Evolutionary conservation across 1,139 yeast genomes (phyloP), one percentile per base, ranked within the genome.

Genomic region (Magnusiomyces suaveolens): DNA sequence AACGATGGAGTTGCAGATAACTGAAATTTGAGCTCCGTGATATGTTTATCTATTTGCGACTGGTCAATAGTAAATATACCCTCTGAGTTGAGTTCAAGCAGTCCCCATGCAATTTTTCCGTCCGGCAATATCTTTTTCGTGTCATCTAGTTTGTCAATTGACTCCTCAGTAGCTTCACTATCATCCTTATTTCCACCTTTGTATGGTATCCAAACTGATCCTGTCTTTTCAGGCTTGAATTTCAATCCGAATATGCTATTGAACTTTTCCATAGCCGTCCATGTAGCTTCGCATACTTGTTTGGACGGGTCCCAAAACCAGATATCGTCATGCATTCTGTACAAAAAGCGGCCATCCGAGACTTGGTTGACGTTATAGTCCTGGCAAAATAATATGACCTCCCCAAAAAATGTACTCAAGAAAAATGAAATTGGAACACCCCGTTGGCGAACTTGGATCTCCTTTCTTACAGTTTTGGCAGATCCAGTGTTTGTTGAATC

Each of bases 281-380:
- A 59, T 8, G 58, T 59, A n/a, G 21, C 48, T 29, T 61, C 63
- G 23, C 59, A 54, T 18, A 39, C 32, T 2, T 39, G 32, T 20
- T 48, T 33, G 41, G 38, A 38, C n/a, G 49, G 46, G 23, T 59
- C 59, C 62, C 62, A 60, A 18, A 59, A 43, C 62, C 62, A 60
- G 43, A 60, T 54, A 44, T 60, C 62, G 41, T 60, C 62, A 50
- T 58, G 59, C 39, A 57, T 41, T 10, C 62, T 54, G 55, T 57
- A 59, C 51, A 60, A 38, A 26, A 54, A 52, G 8, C 23, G 16
- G 1, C 62, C 62, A 3, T 55, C 26, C 3, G 58, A 48, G 6
- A 43, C 29, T 38, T 54, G 52, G 53, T 55, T 57, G 41, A 58
- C 59, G 1, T 58, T 54, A 46, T 39, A 59, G 41, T 60, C 62